Base-by-base conservation (phyloP, 805 yeast genomes). In the Kodamaea neixiangensis region DNA sequence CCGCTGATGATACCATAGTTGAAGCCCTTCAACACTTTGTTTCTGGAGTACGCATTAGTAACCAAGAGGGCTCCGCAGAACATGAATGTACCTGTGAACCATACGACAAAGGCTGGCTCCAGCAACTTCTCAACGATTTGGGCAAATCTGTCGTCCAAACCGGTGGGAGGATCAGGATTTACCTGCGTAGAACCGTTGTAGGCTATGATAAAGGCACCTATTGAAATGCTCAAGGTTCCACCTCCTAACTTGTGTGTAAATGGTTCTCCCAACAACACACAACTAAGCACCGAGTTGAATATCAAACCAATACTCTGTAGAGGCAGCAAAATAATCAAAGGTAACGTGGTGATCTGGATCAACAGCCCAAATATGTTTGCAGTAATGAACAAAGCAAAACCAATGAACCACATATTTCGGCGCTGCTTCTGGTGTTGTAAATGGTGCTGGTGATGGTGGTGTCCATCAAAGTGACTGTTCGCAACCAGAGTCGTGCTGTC, bases 281-380 rank as follows among this genome's bases (percentile, higher is more conserved):
- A 88, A 60, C 89, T 70, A 41, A 73, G 80, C 1, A 88, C 66
- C 0, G 94, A 82, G 66, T 91, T 91, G 75, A 91, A 90, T 2
- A 90, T 91, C n/a, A 91, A 75, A 0, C 97, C 96, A 19, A 86
- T 82, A 20, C 96, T 89, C 64, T 90, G 97, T 49, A 90, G 69
- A 0, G 97, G 96, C 19, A 91, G 84, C 51, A 90, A 66, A 2
- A 91, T 78, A 41, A 89, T 85, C 53, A 91, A 71, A 0, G 97
- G 97, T 39, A 90, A 72, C 2, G 96, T 86, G 1, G 94, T 81
- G 35, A 91, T 82, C 68, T 91, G 97, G 21, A 90, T 86, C 15
- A 87, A 74, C 1, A 94, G 86, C 1, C 97, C 97, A 38, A 89
- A 70, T 1, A 91, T 69, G 58, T 90, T 91, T 37, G 96, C 83